Evolutionary conservation across 148 eudicot genomes (phyloP).

Genomic region (Silene conica): DNA sequence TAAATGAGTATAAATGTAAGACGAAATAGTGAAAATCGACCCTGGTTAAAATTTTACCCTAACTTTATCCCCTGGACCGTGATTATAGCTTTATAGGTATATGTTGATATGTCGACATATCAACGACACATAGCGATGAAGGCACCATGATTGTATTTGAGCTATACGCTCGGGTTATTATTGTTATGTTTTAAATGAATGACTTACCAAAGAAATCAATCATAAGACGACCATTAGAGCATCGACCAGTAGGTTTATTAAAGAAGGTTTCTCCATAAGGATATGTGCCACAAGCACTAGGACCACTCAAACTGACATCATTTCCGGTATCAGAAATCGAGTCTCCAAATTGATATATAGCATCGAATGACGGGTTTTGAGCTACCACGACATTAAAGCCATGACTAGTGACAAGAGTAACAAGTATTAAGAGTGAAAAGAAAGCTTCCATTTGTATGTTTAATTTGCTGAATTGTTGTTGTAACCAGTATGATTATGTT

Average conservation of each 20-base stretch:
- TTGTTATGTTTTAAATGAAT: not conserved
- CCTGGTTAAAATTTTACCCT: too few species aligned
- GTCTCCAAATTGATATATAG: constrained; percentile 24
- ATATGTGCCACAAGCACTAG: not conserved
- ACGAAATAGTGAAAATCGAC: too few species aligned
- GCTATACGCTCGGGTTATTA: not conserved
- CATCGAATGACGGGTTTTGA: not conserved
- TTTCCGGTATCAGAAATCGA: constrained; percentile 27
- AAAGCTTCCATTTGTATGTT: not conserved
- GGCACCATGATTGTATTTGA: too few species aligned
- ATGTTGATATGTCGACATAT: too few species aligned
- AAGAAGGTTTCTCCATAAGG: constrained; percentile 22
- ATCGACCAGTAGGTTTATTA: constrained; percentile 24
- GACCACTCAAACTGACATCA: not conserved
- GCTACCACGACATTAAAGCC: not conserved
- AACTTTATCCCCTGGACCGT: too few species aligned
- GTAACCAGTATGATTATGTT: not conserved
- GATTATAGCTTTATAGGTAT: too few species aligned
- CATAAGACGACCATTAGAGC: constrained; percentile 26
- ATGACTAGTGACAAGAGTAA: not conserved
- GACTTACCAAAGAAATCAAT: constrained; percentile 25
- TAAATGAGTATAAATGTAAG: too few species aligned
- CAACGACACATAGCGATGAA: too few species aligned
- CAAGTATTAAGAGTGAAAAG: too few species aligned
- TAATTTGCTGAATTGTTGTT: not conserved